Conservation (phyloP, 1,284 basidiomycete genomes). For the Pyrrhoderma noxium region DNA sequence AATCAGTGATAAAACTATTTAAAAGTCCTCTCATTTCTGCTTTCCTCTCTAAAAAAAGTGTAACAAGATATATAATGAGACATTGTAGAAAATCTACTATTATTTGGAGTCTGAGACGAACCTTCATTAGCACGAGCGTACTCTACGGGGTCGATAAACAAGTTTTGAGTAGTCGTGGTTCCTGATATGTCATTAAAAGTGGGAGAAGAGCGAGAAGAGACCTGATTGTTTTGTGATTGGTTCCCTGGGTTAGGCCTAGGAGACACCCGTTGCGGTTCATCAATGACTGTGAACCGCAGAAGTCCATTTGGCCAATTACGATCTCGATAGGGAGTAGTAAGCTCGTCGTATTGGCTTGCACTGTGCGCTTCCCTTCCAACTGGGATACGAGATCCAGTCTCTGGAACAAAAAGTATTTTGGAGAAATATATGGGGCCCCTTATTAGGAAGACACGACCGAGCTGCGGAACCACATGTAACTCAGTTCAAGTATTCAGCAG, state of each 20-base stretch:
- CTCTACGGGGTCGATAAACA: too few species aligned
- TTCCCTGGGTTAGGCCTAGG: too few species aligned
- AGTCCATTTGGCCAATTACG: conserved; percentile 48
- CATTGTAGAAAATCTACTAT: conserved; percentile 3
- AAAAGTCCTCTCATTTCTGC: conserved; percentile 48
- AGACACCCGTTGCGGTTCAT: conserved; percentile 27
- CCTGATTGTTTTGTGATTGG: background rate
- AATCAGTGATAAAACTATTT: conserved; percentile 50
- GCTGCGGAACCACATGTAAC: conserved; percentile 33
- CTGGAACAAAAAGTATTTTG: conserved; percentile 54
- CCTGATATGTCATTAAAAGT: background rate
- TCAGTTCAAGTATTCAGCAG: conserved; percentile 8
- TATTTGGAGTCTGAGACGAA: too few species aligned
- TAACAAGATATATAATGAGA: conserved; percentile 34
- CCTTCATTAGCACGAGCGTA: too few species aligned
- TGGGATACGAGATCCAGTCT: conserved; percentile 40
- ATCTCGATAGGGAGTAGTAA: conserved; percentile 41
- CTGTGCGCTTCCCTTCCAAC: conserved; percentile 53
- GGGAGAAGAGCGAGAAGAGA: background rate
- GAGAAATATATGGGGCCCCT: conserved; percentile 52
- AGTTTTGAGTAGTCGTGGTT: too few species aligned
- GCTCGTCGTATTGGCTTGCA: conserved; percentile 47
- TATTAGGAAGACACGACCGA: conserved; percentile 61
- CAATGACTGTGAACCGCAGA: conserved; percentile 55
- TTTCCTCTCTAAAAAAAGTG: conserved; percentile 43